A percentile compares a stretch with the other conserved stretches of the same genome.
Evolutionary conservation across 2,329 filamentous ascomycete genomes (phyloP).

Genomic region (Penicillium sp.): DNA sequence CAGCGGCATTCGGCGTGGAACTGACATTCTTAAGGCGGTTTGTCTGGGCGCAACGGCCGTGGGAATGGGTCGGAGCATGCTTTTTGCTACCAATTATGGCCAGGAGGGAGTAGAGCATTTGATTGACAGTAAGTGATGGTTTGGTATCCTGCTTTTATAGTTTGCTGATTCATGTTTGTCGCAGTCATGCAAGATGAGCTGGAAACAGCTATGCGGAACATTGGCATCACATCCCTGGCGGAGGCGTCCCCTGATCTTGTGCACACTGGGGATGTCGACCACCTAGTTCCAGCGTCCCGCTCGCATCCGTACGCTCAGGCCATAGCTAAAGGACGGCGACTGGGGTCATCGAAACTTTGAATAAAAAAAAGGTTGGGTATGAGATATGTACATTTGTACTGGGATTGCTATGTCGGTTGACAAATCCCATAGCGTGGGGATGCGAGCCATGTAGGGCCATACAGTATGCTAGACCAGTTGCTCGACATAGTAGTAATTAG

Average conservation of each 20-base stretch:
- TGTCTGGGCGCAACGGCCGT: conserved; percentile 48
- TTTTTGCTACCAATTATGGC: conserved; percentile 48
- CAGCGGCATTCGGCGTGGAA: conserved; percentile 47
- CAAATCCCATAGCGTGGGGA: background rate
- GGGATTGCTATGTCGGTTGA: background rate
- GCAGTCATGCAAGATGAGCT: conserved; percentile 42
- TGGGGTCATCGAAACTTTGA: conserved; percentile 23
- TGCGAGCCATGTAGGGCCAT: background rate
- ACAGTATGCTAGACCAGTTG: background rate
- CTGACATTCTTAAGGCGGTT: conserved; percentile 49
- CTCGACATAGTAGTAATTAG: background rate
- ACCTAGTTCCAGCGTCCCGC: conserved; percentile 38
- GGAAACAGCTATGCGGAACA: conserved; percentile 43
- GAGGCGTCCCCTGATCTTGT: conserved; percentile 39
- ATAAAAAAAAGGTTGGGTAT: background rate
- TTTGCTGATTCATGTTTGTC: conserved; percentile 3
- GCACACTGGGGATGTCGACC: conserved; percentile 45
- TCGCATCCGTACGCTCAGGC: conserved; percentile 38
- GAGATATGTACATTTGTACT: background rate
- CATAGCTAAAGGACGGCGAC: conserved; percentile 25
- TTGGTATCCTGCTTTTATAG: background rate
- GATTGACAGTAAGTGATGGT: conserved; percentile 44
- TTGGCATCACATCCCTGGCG: conserved; percentile 39
- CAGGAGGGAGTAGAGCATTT: conserved; percentile 49
- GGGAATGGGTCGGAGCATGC: conserved; percentile 46